Evolutionary conservation across 768 basidiomycete genomes (phyloP).

Genomic region (Tricholoma terreum): DNA sequence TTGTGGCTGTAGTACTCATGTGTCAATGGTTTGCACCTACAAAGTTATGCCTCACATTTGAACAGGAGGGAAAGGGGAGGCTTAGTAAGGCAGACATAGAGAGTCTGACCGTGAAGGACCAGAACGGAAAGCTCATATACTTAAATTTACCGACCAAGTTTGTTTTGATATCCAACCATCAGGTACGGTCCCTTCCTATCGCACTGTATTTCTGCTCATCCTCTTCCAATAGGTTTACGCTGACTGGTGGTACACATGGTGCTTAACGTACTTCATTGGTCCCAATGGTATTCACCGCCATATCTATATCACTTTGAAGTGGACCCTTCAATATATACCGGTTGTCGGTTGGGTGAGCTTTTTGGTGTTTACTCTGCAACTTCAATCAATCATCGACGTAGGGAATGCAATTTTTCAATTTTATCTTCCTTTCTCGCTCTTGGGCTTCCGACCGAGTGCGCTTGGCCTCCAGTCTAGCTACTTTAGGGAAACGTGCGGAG

Average conservation of each 20-base stretch:
- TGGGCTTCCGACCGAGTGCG: conserved; percentile 82
- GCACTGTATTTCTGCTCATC: not conserved
- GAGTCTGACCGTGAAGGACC: conserved; percentile 52
- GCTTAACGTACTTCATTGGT: conserved; percentile 67
- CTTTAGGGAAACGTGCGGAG: conserved; percentile 68
- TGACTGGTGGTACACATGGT: conserved; percentile 91
- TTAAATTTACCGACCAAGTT: conserved; percentile 76
- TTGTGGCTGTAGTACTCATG: conserved; percentile 56
- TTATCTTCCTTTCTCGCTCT: conserved; percentile 89
- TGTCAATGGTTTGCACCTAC: conserved; percentile 83
- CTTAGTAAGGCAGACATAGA: conserved; percentile 61
- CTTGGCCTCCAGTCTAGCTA: conserved; percentile 62
- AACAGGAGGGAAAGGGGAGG: conserved; percentile 62
- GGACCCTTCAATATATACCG: conserved; percentile 80
- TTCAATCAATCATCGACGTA: conserved; percentile 23
- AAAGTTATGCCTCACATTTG: conserved; percentile 67
- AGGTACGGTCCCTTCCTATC: conserved; percentile 44
- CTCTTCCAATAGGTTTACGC: conserved; percentile 57
- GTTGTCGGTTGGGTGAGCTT: conserved; percentile 79
- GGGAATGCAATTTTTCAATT: conserved; percentile 93
- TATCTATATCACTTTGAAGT: conserved; percentile 91
- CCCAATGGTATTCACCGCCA: conserved; percentile 61
- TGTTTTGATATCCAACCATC: conserved; percentile 91
- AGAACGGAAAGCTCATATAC: conserved; percentile 50
- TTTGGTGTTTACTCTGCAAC: not conserved